Evolutionary conservation across 2,329 filamentous ascomycete species (phyloP).

Genomic region (Diplocarpon mali): DNA sequence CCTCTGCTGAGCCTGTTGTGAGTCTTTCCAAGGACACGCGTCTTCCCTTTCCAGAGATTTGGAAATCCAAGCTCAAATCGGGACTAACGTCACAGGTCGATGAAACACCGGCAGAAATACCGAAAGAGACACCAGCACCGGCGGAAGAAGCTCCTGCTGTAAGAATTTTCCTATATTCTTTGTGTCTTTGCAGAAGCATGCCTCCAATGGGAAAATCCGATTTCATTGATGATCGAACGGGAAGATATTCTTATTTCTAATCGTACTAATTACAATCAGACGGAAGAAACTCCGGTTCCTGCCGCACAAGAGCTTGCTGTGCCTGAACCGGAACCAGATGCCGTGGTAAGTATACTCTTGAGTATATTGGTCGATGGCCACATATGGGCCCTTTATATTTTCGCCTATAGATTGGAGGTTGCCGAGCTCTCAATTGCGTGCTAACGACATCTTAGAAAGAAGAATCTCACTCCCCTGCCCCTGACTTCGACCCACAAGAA

Average conservation of each 20-base stretch:
- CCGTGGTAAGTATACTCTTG: too few relatives aligned
- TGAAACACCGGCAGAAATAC: background rate
- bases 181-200: too few relatives aligned
- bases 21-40: background rate
- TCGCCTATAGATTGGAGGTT: too few relatives aligned
- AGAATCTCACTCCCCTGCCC: background rate
- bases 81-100: background rate
- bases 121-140: background rate
- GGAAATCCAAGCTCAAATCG: background rate
- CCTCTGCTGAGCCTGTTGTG: background rate
- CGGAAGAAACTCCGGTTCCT: background rate
- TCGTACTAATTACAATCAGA: background rate
- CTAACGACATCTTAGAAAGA: background rate
- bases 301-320: background rate
- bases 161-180: background rate
- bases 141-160: slow-evolving; percentile 1
- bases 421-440: too few relatives aligned
- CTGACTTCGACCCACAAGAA: background rate
- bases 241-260: too few relatives aligned
- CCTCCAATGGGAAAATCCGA: too few relatives aligned
- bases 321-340: background rate
- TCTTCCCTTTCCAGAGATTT: background rate
- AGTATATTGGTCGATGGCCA: too few relatives aligned
- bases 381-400: too few relatives aligned
- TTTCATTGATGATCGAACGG: too few relatives aligned